Evolutionary conservation across 2,329 filamentous ascomycete species (phyloP).

Genomic region (Claviceps pusilla): DNA sequence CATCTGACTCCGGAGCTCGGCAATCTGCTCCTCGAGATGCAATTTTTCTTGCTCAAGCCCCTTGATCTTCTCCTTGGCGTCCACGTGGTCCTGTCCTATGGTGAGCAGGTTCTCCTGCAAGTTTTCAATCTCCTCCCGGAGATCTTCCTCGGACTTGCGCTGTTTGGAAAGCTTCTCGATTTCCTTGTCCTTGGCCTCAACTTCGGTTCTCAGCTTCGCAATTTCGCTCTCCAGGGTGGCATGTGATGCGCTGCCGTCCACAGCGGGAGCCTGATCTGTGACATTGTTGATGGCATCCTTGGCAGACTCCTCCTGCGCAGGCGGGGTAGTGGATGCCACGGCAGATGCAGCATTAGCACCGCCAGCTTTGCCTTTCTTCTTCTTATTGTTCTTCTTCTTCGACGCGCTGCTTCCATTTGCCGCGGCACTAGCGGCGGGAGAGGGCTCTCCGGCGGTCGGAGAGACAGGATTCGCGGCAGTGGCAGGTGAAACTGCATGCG

Average conservation of each 20-base stretch:
- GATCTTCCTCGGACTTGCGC: constrained; percentile 59
- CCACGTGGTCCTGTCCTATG: constrained; percentile 71
- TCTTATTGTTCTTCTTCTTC: constrained; percentile 68
- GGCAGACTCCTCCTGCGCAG: constrained; percentile 19
- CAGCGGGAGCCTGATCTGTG: not conserved
- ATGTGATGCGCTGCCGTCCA: constrained; percentile 14
- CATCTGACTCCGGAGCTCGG: constrained; percentile 57
- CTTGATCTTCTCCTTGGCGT: constrained; percentile 64
- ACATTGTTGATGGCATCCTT: not conserved
- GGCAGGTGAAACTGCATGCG: constrained; percentile 7
- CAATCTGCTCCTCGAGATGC: constrained; percentile 45
- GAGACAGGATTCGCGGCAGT: constrained; percentile 10
- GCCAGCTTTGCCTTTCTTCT: constrained; percentile 70
- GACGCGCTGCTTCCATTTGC: constrained; percentile 9
- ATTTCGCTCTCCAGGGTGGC: constrained; percentile 34
- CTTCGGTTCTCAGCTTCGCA: constrained; percentile 33
- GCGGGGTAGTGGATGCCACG: constrained; percentile 16
- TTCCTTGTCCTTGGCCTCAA: constrained; percentile 52
- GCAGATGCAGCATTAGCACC: not conserved
- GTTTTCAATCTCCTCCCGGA: constrained; percentile 74
- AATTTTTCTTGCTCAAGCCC: constrained; percentile 54
- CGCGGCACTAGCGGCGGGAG: constrained; percentile 9
- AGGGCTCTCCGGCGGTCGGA: constrained; percentile 9
- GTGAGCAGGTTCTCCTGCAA: constrained; percentile 65
- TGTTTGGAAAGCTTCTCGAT: constrained; percentile 58